A percentile compares a stretch with the other conserved stretches of the same genome.
Conservation (phyloP, 257 asterid genomes). For the Penstemon barbatus region DNA sequence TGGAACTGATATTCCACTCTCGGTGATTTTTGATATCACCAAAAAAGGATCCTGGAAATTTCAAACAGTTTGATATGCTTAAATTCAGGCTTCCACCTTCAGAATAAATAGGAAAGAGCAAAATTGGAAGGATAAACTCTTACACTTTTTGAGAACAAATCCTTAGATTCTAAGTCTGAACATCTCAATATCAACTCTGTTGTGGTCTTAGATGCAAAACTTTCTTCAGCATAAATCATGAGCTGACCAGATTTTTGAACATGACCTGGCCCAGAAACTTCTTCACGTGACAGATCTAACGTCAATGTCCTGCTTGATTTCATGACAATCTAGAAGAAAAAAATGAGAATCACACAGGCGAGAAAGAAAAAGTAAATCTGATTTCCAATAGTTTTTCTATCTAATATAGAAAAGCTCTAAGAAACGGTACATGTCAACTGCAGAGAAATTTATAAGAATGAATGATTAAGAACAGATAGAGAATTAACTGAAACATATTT, state of each 20-base stretch:
- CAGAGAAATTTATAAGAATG: neutral
- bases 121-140: slow-evolving; percentile 18
- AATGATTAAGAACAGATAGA: neutral
- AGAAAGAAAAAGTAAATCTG: slow-evolving; percentile 8
- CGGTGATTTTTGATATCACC: slow-evolving; percentile 73
- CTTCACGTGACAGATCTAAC: slow-evolving; percentile 58
- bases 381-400: neutral
- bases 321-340: slow-evolving; percentile 61
- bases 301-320: slow-evolving; percentile 58
- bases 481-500: neutral
- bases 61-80: slow-evolving; percentile 27
- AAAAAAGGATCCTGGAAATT: slow-evolving; percentile 91
- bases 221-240: slow-evolving; percentile 79
- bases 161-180: slow-evolving; percentile 86
- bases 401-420: slow-evolving; percentile 3
- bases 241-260: slow-evolving; percentile 64
- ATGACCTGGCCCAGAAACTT: slow-evolving; percentile 45
- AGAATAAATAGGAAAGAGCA: slow-evolving; percentile 22
- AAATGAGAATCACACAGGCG: slow-evolving; percentile 20
- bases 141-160: slow-evolving; percentile 95
- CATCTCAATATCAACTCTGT: slow-evolving; percentile 81
- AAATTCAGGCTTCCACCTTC: slow-evolving; percentile 33
- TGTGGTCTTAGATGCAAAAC: slow-evolving; percentile 73
- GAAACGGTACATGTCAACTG: neutral
- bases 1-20: slow-evolving; percentile 69